These are phyloP conservation scores for Cryptococcus floricola DNA, from an alignment of 1,284 basidiomycete genomes.

Conservation along the genomic window DNA sequence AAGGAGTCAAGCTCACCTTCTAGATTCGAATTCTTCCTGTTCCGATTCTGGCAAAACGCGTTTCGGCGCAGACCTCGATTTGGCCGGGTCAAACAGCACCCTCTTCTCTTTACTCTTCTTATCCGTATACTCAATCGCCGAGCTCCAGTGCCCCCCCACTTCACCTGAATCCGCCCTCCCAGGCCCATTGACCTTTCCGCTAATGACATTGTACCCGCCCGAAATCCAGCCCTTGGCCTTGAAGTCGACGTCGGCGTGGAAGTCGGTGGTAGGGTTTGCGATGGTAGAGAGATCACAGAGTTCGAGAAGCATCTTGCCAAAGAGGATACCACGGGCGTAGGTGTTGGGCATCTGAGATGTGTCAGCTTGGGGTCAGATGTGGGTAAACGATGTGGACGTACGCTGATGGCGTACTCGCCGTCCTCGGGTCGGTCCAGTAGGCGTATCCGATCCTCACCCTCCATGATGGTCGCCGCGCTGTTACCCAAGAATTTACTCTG, in stretches of 20 bases:
- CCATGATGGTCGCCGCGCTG: slow-evolving; percentile 91
- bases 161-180: slow-evolving; percentile 74
- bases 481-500: slow-evolving; percentile 90
- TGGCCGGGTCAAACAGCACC: slow-evolving; percentile 79
- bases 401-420: slow-evolving; percentile 55
- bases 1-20: slow-evolving; percentile 55
- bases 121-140: slow-evolving; percentile 80
- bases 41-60: slow-evolving; percentile 76
- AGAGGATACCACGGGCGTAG: slow-evolving; percentile 93
- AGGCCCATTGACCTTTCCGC: slow-evolving; percentile 66
- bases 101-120: slow-evolving; percentile 66
- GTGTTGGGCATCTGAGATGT: slow-evolving; percentile 77
- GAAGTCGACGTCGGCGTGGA: slow-evolving; percentile 86
- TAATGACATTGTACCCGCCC: slow-evolving; percentile 88
- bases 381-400: slow-evolving; percentile 12
- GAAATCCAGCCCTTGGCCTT: slow-evolving; percentile 99
- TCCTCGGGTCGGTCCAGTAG: slow-evolving; percentile 77
- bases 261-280: slow-evolving; percentile 70
- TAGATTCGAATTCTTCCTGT: slow-evolving; percentile 87
- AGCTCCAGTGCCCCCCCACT: slow-evolving; percentile 85
- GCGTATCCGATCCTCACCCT: slow-evolving; percentile 85
- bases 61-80: slow-evolving; percentile 71
- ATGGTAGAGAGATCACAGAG: slow-evolving; percentile 88
- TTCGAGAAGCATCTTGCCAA: slow-evolving; percentile 97
- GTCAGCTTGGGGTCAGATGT: not conserved